phyloP scores from a whole-genome alignment of 108 stramenopile genomes.

The Pseudonitzschia delicatissima region DNA sequence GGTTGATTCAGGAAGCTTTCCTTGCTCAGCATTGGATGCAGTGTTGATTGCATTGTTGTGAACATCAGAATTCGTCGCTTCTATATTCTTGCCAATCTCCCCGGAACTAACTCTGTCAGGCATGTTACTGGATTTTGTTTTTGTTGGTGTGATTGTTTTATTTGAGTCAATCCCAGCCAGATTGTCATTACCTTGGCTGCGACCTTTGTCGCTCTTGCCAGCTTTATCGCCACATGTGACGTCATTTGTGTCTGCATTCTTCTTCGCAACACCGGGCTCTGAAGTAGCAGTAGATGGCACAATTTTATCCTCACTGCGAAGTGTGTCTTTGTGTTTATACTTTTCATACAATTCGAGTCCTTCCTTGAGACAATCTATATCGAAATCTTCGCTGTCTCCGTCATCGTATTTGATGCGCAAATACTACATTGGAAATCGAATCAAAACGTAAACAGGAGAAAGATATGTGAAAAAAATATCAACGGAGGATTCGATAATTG shows the following conservation, averaged over 20 bases:
- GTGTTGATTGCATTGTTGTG: too few relatives aligned
- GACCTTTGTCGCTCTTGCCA: not conserved
- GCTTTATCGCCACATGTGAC: not conserved
- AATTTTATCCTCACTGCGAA: not conserved
- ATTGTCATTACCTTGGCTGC: not conserved
- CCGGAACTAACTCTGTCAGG: too few relatives aligned
- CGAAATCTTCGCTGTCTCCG: conserved; percentile 13
- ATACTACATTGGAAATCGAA: not conserved
- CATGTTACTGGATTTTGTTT: too few relatives aligned
- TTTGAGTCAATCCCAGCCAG: too few relatives aligned
- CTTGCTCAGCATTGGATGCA: too few relatives aligned
- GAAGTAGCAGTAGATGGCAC: not conserved
- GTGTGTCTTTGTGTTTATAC: conserved; percentile 3
- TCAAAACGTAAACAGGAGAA: not conserved
- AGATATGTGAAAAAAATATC: not conserved
- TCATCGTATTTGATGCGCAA: conserved; percentile 9
- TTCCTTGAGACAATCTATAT: not conserved
- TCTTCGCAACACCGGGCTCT: too few relatives aligned
- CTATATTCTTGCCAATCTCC: too few relatives aligned
- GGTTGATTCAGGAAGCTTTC: too few relatives aligned
- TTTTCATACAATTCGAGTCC: not conserved
- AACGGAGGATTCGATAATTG: not conserved
- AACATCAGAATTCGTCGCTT: too few relatives aligned
- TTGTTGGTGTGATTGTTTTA: not conserved
- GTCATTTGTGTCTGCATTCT: too few relatives aligned